These are phyloP conservation scores for Hansfordia pulvinata DNA, from an alignment of 2,329 filamentous ascomycete species.

Conservation along the genomic window DNA sequence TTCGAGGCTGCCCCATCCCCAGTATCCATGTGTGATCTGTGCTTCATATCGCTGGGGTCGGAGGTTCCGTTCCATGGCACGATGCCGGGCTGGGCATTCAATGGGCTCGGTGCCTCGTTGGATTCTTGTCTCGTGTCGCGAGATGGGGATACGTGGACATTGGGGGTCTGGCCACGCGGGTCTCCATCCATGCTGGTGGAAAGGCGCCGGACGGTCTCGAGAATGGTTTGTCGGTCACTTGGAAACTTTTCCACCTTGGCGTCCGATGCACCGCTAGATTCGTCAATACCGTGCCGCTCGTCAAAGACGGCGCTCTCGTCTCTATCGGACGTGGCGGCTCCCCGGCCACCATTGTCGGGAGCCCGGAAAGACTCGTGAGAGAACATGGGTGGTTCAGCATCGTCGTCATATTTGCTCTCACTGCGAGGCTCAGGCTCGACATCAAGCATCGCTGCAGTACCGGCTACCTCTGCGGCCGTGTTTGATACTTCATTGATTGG, in stretches of 20 bases:
- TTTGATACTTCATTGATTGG: slow-evolving; percentile 25
- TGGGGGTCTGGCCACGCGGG: slow-evolving; percentile 7
- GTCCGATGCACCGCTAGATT: too few species aligned
- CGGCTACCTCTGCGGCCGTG: slow-evolving; percentile 29
- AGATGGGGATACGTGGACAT: slow-evolving; percentile 7
- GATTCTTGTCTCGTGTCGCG: slow-evolving; percentile 2
- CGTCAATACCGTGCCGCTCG: slow-evolving; percentile 10
- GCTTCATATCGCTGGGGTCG: background rate
- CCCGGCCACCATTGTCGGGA: slow-evolving; percentile 1
- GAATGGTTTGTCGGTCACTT: slow-evolving; percentile 14
- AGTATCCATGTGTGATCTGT: background rate
- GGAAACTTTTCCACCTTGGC: slow-evolving; percentile 17
- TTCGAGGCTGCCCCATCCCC: background rate
- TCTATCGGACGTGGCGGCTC: background rate
- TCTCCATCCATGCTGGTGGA: slow-evolving; percentile 14
- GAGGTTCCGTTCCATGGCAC: background rate
- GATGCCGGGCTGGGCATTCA: background rate
- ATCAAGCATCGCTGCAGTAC: slow-evolving; percentile 24
- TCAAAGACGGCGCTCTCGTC: background rate
- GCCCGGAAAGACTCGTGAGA: slow-evolving; percentile 12
- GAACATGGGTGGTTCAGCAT: slow-evolving; percentile 4
- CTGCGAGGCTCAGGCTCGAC: slow-evolving; percentile 4
- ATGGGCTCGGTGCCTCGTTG: background rate
- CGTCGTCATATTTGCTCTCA: slow-evolving; percentile 2
- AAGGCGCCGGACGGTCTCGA: slow-evolving; percentile 16